A percentile compares a stretch with the other conserved stretches of the same genome.
phyloP scores from a whole-genome alignment of 2,329 filamentous ascomycete genomes.

The Fusarium oligoseptatum region DNA sequence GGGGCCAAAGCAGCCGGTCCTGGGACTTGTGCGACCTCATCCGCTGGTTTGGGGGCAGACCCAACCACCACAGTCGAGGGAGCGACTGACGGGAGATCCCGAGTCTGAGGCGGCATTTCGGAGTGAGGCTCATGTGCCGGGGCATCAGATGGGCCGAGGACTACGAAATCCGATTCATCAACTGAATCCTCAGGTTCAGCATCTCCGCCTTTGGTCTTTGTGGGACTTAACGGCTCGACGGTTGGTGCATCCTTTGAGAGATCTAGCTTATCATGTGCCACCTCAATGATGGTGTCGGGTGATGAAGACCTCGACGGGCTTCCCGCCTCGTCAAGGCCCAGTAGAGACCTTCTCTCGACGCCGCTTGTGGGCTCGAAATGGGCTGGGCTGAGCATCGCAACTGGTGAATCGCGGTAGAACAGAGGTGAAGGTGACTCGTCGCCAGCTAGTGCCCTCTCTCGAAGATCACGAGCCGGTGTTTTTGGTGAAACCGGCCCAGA shows the following conservation, averaged over 20 bases:
- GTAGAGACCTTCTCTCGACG: not conserved
- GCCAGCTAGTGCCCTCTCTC: not conserved
- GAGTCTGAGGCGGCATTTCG: constrained; percentile 5
- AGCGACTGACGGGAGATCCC: constrained; percentile 1
- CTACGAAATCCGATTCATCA: constrained; percentile 2
- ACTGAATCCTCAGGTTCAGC: not conserved
- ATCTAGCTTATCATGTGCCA: not conserved
- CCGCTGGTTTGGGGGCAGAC: not conserved
- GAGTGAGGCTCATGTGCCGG: not conserved
- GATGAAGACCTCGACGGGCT: not conserved
- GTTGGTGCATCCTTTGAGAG: not conserved
- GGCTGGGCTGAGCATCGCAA: not conserved
- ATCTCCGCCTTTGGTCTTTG: not conserved
- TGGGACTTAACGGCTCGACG: not conserved
- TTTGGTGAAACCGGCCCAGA: constrained; percentile 16
- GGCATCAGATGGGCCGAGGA: not conserved
- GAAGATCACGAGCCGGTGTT: not conserved
- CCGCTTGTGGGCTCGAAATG: not conserved
- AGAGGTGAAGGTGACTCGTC: not conserved
- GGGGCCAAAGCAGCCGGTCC: not conserved
- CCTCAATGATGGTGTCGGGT: not conserved
- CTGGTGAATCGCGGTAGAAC: not conserved
- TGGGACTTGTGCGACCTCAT: not conserved
- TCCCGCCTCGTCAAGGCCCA: not conserved
- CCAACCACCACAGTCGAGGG: not conserved